Percentiles rank a stretch among this genome's conserved stretches.
These are phyloP conservation scores for Arctostaphylos glauca DNA, from an alignment of 148 eudicot genomes.

Conservation along the genomic window DNA sequence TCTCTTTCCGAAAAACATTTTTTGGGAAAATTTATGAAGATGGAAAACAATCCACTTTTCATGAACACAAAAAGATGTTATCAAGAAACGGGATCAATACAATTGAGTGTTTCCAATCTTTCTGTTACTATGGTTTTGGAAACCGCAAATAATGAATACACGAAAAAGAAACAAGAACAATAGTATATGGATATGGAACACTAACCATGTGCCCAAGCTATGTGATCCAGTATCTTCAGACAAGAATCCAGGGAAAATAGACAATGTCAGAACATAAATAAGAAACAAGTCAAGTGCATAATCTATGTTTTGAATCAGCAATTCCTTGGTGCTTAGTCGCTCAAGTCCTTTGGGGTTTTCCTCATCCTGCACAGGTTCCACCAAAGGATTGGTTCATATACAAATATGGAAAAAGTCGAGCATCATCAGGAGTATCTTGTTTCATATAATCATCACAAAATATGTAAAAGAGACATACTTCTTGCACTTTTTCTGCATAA, in stretches of 20 bases:
- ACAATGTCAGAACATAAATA: slow-evolving; percentile 42
- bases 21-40: neutral
- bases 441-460: neutral
- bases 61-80: neutral
- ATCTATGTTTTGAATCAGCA: slow-evolving; percentile 41
- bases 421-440: neutral
- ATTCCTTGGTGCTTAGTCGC: slow-evolving; percentile 35
- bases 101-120: neutral
- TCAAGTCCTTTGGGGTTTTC: slow-evolving; percentile 20
- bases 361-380: slow-evolving; percentile 24
- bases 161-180: neutral
- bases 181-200: neutral
- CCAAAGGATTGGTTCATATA: neutral
- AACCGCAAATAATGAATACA: neutral
- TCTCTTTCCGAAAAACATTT: neutral
- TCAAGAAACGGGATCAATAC: neutral
- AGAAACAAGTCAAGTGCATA: slow-evolving; percentile 45
- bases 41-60: neutral
- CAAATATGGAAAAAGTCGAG: neutral
- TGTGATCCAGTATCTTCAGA: slow-evolving; percentile 61
- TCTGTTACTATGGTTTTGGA: neutral
- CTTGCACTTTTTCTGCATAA: slow-evolving; percentile 5
- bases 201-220: slow-evolving; percentile 47
- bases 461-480: neutral
- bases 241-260: slow-evolving; percentile 68